These are phyloP conservation scores for Lepraria neglecta DNA, from an alignment of 495 filamentous ascomycete species.

Conservation along the genomic window DNA sequence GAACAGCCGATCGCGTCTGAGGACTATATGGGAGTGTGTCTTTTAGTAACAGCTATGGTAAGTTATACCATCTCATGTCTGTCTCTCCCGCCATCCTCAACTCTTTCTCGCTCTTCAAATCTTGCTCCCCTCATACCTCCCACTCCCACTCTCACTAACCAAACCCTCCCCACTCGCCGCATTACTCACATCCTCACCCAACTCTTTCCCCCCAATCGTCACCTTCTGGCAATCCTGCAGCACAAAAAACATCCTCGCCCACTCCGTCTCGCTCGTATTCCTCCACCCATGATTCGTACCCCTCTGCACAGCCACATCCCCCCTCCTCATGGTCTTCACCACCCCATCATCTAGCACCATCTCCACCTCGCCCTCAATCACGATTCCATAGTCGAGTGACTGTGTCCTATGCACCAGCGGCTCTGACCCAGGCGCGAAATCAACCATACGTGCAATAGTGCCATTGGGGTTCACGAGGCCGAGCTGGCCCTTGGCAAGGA, in stretches of 20 bases:
- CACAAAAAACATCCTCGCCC: constrained; percentile 56
- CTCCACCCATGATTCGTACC: constrained; percentile 64
- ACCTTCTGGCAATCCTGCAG: constrained; percentile 37
- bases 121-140: background rate
- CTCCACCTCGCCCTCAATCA: constrained; percentile 67
- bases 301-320: constrained; percentile 60
- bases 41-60: no score
- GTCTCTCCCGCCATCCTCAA: no score
- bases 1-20: no score
- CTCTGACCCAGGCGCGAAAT: constrained; percentile 21
- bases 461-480: constrained; percentile 33
- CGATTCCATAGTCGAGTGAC: constrained; percentile 67
- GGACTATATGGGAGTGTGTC: no score
- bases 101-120: constrained; percentile 1
- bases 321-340: constrained; percentile 46
- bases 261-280: constrained; percentile 49
- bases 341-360: constrained; percentile 57
- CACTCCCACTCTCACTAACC: background rate
- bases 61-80: no score
- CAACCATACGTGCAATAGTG: constrained; percentile 28
- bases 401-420: constrained; percentile 60
- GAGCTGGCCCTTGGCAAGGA: constrained; percentile 26
- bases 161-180: constrained; percentile 25
- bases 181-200: constrained; percentile 38
- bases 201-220: constrained; percentile 32